These are phyloP conservation scores for Rhododendron henanense DNA, from an alignment of 148 eudicot species.

Conservation along the genomic window DNA sequence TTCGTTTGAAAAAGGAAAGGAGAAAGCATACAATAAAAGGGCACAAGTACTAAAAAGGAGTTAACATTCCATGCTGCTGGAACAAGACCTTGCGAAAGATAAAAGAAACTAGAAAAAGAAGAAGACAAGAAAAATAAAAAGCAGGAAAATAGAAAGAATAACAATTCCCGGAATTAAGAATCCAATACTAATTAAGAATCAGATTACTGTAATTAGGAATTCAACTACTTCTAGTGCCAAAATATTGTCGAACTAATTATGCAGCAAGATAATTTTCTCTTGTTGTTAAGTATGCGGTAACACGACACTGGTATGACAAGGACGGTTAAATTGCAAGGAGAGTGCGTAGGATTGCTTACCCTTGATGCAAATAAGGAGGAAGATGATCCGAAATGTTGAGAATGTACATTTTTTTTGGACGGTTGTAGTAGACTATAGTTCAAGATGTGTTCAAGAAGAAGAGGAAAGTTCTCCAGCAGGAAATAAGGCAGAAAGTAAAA, in stretches of 20 bases:
- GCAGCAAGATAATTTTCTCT: background rate
- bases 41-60: background rate
- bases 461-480: background rate
- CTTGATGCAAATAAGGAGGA: background rate
- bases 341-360: background rate
- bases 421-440: background rate
- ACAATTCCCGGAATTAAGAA: background rate
- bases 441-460: background rate
- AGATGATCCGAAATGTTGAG: background rate
- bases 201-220: background rate
- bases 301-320: background rate
- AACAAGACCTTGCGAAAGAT: background rate
- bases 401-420: background rate
- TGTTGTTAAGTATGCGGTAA: background rate
- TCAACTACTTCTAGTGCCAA: background rate
- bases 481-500: background rate
- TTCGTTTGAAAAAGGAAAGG: background rate
- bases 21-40: background rate
- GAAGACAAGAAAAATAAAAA: background rate
- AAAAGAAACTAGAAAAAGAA: background rate
- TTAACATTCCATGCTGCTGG: background rate
- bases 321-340: background rate
- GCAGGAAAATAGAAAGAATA: background rate
- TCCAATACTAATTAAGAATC: background rate
- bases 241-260: background rate